Evolutionary conservation across 1,284 basidiomycete species (phyloP).

Genomic region (Marasmius fiardii): DNA sequence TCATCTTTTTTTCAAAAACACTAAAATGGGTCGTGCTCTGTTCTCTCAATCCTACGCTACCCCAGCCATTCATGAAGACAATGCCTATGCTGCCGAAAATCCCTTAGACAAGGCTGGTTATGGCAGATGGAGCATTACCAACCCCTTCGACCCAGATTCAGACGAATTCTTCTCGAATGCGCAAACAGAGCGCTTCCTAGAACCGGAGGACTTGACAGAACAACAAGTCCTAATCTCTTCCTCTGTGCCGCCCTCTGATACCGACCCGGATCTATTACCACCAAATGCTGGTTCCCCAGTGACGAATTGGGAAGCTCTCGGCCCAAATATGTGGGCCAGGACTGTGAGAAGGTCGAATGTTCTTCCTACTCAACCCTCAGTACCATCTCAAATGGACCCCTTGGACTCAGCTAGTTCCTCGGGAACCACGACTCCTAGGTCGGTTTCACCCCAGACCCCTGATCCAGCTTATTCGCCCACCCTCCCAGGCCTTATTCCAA

Average conservation of each 20-base stretch:
- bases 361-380: neutral
- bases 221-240: neutral
- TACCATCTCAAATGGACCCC: neutral
- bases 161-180: constrained; percentile 72
- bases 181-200: constrained; percentile 65
- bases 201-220: constrained; percentile 14
- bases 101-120: constrained; percentile 23
- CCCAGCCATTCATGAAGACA: constrained; percentile 44
- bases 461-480: neutral
- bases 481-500: neutral
- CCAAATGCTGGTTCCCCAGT: neutral
- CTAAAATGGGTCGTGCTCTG: constrained; percentile 65
- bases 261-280: neutral
- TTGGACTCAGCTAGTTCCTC: neutral
- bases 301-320: neutral
- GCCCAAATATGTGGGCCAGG: neutral
- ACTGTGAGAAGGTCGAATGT: neutral
- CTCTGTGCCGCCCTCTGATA: neutral
- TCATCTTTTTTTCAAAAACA: neutral
- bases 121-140: constrained; percentile 62
- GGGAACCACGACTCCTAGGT: neutral
- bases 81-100: constrained; percentile 21
- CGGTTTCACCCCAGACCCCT: neutral
- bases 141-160: constrained; percentile 76
- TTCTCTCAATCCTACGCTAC: constrained; percentile 45